These are phyloP conservation scores for Chaetoceros tenuissimus DNA, from an alignment of 108 stramenopile genomes.

Conservation along the genomic window DNA sequence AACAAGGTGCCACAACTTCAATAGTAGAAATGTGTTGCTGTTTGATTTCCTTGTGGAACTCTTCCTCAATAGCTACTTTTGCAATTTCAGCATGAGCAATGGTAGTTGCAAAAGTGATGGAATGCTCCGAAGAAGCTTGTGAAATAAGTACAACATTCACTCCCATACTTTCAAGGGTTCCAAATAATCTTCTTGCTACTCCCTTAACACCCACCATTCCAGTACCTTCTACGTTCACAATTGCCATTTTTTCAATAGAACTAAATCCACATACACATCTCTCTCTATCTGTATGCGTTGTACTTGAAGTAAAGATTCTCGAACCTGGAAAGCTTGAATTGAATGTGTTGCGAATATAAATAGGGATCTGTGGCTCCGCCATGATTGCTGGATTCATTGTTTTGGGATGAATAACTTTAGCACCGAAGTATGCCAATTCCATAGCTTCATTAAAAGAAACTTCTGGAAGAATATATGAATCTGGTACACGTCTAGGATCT, in stretches of 20 bases:
- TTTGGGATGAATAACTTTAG: conserved; percentile 87
- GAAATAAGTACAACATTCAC: conserved; percentile 80
- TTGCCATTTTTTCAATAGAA: conserved; percentile 78
- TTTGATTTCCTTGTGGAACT: conserved; percentile 63
- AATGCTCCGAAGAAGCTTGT: conserved; percentile 83
- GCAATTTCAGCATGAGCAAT: conserved; percentile 42
- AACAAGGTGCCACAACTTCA: conserved; percentile 52
- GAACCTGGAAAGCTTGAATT: conserved; percentile 71
- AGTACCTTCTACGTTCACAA: conserved; percentile 84
- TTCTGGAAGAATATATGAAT: conserved; percentile 50
- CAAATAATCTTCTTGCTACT: conserved; percentile 69
- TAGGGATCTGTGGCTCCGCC: conserved; percentile 63
- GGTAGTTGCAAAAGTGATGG: conserved; percentile 70
- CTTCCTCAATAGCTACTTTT: conserved; percentile 55
- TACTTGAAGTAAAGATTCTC: conserved; percentile 53
- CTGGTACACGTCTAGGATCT: conserved; percentile 82
- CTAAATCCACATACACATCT: conserved; percentile 76
- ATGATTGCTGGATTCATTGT: conserved; percentile 77
- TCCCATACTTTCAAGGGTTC: conserved; percentile 47
- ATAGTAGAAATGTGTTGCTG: conserved; percentile 37
- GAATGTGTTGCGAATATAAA: conserved; percentile 87
- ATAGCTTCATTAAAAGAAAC: conserved; percentile 88
- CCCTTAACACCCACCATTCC: conserved; percentile 82
- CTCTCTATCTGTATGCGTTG: conserved; percentile 39
- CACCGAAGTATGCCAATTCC: conserved; percentile 92